Evolutionary conservation across 306 rosid species (phyloP).

Genomic region (Cucumis melo): DNA sequence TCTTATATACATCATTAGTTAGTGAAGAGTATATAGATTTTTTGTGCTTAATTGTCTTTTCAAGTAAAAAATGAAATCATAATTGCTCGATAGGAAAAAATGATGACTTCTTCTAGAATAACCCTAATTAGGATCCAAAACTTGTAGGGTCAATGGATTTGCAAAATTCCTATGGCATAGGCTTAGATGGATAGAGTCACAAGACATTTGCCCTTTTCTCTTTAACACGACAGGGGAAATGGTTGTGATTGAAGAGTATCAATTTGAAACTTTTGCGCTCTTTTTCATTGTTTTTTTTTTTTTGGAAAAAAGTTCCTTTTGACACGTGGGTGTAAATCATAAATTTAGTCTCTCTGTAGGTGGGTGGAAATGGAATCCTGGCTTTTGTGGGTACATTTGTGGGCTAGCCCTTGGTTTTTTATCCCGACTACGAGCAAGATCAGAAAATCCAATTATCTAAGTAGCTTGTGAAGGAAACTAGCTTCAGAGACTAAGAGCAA

Average conservation of each 20-base stretch:
- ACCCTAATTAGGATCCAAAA: not conserved
- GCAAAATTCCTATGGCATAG: not conserved
- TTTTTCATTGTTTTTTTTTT: not conserved
- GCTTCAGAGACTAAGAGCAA: not conserved
- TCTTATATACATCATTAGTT: not conserved
- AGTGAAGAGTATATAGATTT: not conserved
- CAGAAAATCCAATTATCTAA: not conserved
- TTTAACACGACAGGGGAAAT: not conserved
- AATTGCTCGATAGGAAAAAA: not conserved
- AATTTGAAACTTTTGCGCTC: not conserved
- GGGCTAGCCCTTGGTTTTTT: not conserved
- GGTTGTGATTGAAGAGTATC: not conserved
- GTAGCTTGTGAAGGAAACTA: not conserved
- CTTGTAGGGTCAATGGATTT: not conserved
- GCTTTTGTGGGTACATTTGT: not conserved
- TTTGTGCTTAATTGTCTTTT: not conserved
- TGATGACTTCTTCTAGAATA: not conserved
- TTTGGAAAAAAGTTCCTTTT: not conserved
- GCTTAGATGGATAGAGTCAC: not conserved
- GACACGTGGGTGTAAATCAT: not conserved
- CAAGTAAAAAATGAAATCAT: not conserved
- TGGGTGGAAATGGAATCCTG: not conserved
- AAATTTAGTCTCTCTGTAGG: not conserved
- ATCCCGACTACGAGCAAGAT: not conserved
- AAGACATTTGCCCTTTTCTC: not conserved